Evolutionary conservation across 176 grass and related monocot species (phyloP).

Genomic region (Canna indica): DNA sequence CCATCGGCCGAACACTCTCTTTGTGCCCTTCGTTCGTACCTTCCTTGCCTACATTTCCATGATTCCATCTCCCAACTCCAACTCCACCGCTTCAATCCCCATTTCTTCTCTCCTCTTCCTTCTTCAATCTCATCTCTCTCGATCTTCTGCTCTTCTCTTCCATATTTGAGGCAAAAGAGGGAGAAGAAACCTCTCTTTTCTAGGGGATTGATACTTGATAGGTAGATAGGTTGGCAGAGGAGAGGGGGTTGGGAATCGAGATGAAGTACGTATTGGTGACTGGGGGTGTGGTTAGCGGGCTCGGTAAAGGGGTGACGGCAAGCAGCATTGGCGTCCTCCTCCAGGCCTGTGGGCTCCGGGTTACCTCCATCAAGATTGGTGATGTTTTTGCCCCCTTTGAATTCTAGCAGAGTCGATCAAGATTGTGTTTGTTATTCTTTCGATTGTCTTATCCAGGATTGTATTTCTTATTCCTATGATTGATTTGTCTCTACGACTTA

Average conservation of each 20-base stretch:
- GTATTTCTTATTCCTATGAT: neutral
- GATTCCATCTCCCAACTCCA: neutral
- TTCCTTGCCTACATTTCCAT: neutral
- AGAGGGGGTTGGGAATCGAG: neutral
- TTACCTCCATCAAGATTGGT: slow-evolving; percentile 12
- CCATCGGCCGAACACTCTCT: neutral
- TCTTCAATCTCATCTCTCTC: neutral
- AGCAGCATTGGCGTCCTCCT: slow-evolving; percentile 13
- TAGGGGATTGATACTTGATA: neutral
- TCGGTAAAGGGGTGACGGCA: slow-evolving; percentile 6
- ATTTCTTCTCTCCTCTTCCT: neutral
- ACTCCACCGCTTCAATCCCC: neutral
- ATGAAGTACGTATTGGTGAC: slow-evolving; percentile 15
- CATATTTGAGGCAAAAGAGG: neutral
- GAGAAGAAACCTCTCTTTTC: neutral
- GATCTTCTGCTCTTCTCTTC: too few species aligned
- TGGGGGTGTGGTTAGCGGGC: slow-evolving; percentile 4
- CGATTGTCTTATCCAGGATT: neutral
- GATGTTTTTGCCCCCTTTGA: neutral
- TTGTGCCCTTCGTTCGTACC: neutral
- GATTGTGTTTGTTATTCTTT: neutral
- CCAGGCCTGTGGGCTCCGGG: slow-evolving; percentile 5
- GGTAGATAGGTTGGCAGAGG: neutral
- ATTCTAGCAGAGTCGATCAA: neutral
- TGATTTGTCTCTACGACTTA: neutral